Conservation (phyloP, 192 early-diverging fungal genomes). For the Coemansia sp. region DNA sequence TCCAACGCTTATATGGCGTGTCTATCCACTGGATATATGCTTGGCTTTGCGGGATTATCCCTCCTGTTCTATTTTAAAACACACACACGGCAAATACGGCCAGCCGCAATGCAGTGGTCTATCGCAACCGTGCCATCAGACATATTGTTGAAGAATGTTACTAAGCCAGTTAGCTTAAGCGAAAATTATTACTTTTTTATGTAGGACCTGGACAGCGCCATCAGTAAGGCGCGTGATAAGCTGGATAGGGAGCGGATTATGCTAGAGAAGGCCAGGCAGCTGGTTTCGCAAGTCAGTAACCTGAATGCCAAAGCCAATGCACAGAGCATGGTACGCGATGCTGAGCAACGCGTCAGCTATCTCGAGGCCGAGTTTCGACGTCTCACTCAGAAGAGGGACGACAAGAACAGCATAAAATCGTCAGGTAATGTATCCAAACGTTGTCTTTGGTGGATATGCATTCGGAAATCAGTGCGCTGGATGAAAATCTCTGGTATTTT, state of each 20-base stretch:
- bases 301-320: constrained; percentile 70
- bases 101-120: neutral
- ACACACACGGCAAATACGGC: neutral
- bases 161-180: neutral
- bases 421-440: constrained; percentile 13
- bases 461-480: neutral
- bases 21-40: neutral
- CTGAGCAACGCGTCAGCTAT: constrained; percentile 68
- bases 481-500: neutral
- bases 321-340: constrained; percentile 66
- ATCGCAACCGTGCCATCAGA: neutral
- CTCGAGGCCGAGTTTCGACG: constrained; percentile 66
- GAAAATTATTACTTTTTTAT: neutral
- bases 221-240: constrained; percentile 67
- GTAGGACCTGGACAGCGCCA: constrained; percentile 62
- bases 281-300: constrained; percentile 73
- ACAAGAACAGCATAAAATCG: constrained; percentile 49
- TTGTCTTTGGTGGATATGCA: neutral
- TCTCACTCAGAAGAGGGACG: constrained; percentile 59
- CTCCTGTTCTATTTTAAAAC: constrained; percentile 4
- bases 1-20: neutral
- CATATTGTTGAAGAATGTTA: neutral
- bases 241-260: constrained; percentile 72
- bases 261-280: constrained; percentile 68
- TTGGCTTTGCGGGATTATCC: neutral